These are phyloP conservation scores for Balakata baccata DNA, from an alignment of 345 rosid genomes.

Conservation along the genomic window DNA sequence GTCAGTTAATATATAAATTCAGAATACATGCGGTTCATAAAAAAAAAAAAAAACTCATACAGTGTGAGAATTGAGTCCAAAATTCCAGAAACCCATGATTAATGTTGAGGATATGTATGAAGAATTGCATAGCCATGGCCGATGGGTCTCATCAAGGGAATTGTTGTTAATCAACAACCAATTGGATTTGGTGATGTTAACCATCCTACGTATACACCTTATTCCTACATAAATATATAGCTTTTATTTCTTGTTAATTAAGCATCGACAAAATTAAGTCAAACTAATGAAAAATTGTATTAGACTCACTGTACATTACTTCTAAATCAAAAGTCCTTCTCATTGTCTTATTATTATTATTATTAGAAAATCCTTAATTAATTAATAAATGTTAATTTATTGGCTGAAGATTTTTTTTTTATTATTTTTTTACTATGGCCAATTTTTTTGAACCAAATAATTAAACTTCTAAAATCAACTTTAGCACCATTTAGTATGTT, in stretches of 20 bases:
- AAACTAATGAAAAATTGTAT: slow-evolving; percentile 31
- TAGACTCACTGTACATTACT: slow-evolving; percentile 19
- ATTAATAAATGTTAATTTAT: not conserved
- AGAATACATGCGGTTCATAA: too few species aligned
- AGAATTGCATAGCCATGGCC: not conserved
- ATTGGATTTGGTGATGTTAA: slow-evolving; percentile 32
- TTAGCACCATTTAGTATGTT: too few species aligned
- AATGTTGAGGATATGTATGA: slow-evolving; percentile 19
- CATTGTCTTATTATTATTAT: not conserved
- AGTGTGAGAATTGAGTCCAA: not conserved
- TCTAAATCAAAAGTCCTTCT: slow-evolving; percentile 26
- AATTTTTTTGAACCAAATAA: too few species aligned
- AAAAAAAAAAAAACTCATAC: too few species aligned
- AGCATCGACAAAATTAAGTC: slow-evolving; percentile 35
- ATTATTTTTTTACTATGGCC: too few species aligned
- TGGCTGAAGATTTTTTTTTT: too few species aligned
- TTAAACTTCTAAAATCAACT: too few species aligned
- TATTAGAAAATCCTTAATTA: not conserved
- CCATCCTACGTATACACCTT: slow-evolving; percentile 41
- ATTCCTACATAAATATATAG: slow-evolving; percentile 16
- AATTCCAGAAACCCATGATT: slow-evolving; percentile 7
- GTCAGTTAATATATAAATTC: too few species aligned
- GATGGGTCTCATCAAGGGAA: slow-evolving; percentile 21
- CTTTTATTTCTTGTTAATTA: slow-evolving; percentile 34
- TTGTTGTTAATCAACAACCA: slow-evolving; percentile 36